Evolutionary conservation across 176 grass and related monocot genomes (phyloP).

Genomic region (Dendrocalamus sinicus): DNA sequence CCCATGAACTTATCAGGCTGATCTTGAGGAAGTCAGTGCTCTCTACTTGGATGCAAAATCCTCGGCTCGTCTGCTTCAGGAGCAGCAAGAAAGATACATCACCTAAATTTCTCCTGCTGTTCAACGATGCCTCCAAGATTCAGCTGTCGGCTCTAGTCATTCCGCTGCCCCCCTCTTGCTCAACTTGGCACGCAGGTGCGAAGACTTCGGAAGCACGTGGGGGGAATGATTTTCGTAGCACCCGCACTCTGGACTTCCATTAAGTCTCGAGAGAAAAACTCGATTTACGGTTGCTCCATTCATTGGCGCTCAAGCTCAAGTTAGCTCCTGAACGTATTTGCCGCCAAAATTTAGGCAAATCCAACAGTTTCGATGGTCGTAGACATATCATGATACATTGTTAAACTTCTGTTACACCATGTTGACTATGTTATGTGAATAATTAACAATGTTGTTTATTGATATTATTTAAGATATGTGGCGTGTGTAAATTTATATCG

Average conservation of each 20-base stretch:
- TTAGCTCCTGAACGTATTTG: background rate
- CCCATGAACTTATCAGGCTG: slow-evolving; percentile 54
- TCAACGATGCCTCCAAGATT: background rate
- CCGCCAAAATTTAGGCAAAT: background rate
- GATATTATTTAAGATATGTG: too few relatives aligned
- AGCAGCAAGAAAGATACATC: slow-evolving; percentile 93
- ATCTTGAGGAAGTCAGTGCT: slow-evolving; percentile 75
- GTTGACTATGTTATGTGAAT: too few relatives aligned
- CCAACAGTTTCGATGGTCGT: background rate
- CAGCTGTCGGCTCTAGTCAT: background rate
- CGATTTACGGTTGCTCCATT: background rate
- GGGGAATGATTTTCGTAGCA: slow-evolving; percentile 13
- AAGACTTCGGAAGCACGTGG: background rate
- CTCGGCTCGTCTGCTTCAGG: slow-evolving; percentile 83
- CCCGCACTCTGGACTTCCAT: background rate
- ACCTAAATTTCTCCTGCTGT: slow-evolving; percentile 47
- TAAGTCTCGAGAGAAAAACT: slow-evolving; percentile 17
- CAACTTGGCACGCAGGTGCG: background rate
- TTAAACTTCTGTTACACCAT: too few relatives aligned
- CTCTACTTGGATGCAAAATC: slow-evolving; percentile 85
- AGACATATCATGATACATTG: background rate
- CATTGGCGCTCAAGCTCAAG: background rate
- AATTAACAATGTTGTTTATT: too few relatives aligned
- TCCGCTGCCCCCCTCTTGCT: background rate
- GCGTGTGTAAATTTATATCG: too few relatives aligned